These are phyloP conservation scores for Diaporthe aspalathi DNA, from an alignment of 2,329 filamentous ascomycete genomes.

Conservation along the genomic window DNA sequence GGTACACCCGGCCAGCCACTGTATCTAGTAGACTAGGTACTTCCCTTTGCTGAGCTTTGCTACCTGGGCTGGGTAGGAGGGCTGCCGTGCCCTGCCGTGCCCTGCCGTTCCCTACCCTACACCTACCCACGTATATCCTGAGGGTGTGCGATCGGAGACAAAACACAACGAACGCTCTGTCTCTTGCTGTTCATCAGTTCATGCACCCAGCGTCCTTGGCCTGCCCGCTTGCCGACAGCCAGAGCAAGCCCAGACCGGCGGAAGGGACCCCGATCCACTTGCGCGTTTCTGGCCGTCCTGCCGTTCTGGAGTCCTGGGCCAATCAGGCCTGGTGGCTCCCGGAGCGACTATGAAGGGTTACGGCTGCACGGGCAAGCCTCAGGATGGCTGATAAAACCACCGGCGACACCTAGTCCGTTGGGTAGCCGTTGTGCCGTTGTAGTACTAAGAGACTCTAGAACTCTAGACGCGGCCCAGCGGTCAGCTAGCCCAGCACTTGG, in stretches of 20 bases:
- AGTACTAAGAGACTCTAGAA: background rate
- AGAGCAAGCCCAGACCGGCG: conserved; percentile 9
- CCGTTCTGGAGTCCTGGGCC: conserved; percentile 18
- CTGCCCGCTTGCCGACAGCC: conserved; percentile 20
- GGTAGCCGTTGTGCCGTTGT: conserved; percentile 31
- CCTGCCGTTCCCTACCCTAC: too few species aligned
- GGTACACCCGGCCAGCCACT: background rate
- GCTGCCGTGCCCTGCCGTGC: too few species aligned
- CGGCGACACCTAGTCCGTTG: conserved; percentile 24
- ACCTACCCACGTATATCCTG: too few species aligned
- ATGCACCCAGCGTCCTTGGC: conserved; percentile 23
- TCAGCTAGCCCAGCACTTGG: conserved; percentile 8
- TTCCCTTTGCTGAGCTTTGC: too few species aligned
- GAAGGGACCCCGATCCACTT: conserved; percentile 26
- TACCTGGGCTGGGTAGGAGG: too few species aligned
- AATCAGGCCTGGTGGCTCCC: background rate
- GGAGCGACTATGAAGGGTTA: background rate
- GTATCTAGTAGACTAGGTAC: background rate
- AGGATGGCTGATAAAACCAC: conserved; percentile 17
- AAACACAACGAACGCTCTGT: conserved; percentile 16
- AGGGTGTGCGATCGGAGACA: background rate
- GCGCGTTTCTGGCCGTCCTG: conserved; percentile 28
- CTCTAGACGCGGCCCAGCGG: conserved; percentile 23
- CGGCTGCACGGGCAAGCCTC: conserved; percentile 27
- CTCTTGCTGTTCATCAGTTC: conserved; percentile 18